Evolutionary conservation across 345 rosid genomes (phyloP).

Genomic region (Zanthoxylum bungeanum): DNA sequence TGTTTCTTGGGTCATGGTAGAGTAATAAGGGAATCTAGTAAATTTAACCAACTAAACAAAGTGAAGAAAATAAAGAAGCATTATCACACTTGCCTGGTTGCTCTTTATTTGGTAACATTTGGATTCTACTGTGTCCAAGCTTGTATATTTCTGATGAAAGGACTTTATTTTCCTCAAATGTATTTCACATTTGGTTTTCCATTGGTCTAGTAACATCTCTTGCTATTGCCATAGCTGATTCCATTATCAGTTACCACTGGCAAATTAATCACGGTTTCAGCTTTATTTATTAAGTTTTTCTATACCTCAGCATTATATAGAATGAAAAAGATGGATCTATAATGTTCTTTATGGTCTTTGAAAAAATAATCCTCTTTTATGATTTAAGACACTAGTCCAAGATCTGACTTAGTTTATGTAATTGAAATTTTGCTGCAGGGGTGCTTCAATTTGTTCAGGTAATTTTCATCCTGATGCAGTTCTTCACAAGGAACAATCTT

Average conservation of each 20-base stretch:
- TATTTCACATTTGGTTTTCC: not conserved
- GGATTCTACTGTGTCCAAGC: not conserved
- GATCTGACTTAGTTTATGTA: constrained; percentile 22
- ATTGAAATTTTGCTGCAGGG: constrained; percentile 65
- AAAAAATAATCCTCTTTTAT: not conserved
- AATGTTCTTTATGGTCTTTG: not conserved
- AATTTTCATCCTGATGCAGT: constrained; percentile 82
- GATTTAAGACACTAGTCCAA: constrained; percentile 12
- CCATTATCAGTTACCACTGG: not conserved
- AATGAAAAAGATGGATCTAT: not conserved
- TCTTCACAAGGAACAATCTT: constrained; percentile 41
- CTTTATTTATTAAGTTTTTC: not conserved
- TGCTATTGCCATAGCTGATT: constrained; percentile 5
- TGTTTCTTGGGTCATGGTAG: not conserved
- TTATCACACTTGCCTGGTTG: not conserved
- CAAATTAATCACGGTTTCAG: not conserved
- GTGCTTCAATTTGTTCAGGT: constrained; percentile 66
- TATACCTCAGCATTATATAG: not conserved
- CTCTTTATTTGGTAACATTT: not conserved
- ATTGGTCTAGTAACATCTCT: not conserved
- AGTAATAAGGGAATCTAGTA: not conserved
- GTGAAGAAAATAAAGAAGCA: not conserved
- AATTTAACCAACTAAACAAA: constrained; percentile 2
- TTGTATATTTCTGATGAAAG: not conserved
- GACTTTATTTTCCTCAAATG: not conserved